These are phyloP conservation scores for Fusarium sterilihyphosum DNA, from an alignment of 2,329 filamentous ascomycete genomes.

Conservation along the genomic window DNA sequence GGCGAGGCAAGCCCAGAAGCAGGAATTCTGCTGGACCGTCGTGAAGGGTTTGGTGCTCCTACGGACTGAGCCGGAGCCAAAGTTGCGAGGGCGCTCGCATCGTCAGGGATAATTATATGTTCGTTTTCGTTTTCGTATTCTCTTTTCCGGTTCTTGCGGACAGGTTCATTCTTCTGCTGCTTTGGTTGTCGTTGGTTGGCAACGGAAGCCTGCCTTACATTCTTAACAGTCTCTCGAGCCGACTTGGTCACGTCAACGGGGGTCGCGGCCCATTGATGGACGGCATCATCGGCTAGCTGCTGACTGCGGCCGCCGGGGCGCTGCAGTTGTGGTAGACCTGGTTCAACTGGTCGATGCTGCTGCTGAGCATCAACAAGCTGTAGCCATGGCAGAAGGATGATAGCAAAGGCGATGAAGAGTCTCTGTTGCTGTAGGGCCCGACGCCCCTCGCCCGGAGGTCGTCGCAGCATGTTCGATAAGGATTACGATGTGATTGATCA, in stretches of 20 bases:
- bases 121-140: constrained; percentile 45
- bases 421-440: constrained; percentile 58
- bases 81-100: constrained; percentile 97
- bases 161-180: constrained; percentile 37
- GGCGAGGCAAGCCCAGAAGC: constrained; percentile 78
- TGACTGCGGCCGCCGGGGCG: constrained; percentile 41
- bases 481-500: constrained; percentile 28
- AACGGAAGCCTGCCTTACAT: constrained; percentile 39
- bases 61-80: constrained; percentile 96
- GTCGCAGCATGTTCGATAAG: constrained; percentile 65
- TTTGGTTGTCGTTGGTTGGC: constrained; percentile 43
- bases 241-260: constrained; percentile 44
- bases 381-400: constrained; percentile 66
- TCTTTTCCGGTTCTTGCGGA: constrained; percentile 47
- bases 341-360: constrained; percentile 58
- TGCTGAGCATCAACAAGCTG: constrained; percentile 70
- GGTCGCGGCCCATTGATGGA: constrained; percentile 46
- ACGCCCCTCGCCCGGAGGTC: constrained; percentile 68
- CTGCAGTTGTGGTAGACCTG: constrained; percentile 31
- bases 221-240: constrained; percentile 42
- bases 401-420: constrained; percentile 64
- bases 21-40: constrained; percentile 67
- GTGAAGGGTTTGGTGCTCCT: constrained; percentile 85
- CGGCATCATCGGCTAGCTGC: constrained; percentile 43
- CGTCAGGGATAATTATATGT: constrained; percentile 57